Conservation (phyloP, 2,329 filamentous ascomycete species). For the Sclerotinia subarctica region DNA sequence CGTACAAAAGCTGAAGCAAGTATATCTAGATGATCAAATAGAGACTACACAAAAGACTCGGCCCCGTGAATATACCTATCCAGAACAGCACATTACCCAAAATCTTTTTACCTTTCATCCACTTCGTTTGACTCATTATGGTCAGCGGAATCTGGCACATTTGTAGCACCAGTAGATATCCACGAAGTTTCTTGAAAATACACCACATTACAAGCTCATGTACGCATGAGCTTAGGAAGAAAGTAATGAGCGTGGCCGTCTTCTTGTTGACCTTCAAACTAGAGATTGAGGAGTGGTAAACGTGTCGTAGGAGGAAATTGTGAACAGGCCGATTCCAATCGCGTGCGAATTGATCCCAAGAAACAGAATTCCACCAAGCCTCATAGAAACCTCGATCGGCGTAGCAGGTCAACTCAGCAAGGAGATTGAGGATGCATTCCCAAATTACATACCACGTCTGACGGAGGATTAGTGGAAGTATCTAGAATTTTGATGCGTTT, state of each 20-base stretch:
- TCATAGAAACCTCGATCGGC: constrained; percentile 72
- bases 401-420: constrained; percentile 74
- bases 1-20: background rate
- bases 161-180: constrained; percentile 70
- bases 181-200: constrained; percentile 72
- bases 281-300: constrained; percentile 75
- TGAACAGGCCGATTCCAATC: constrained; percentile 83
- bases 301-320: constrained; percentile 70
- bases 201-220: constrained; percentile 52
- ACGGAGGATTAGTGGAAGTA: constrained; percentile 28
- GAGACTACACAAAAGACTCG: constrained; percentile 62
- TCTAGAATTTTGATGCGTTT: background rate
- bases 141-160: constrained; percentile 73
- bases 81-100: constrained; percentile 75
- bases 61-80: constrained; percentile 74
- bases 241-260: constrained; percentile 56
- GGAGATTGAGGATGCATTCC: constrained; percentile 70
- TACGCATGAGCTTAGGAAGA: constrained; percentile 39
- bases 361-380: constrained; percentile 62
- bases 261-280: constrained; percentile 67
- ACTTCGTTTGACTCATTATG: constrained; percentile 61
- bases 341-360: constrained; percentile 74
- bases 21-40: constrained; percentile 52
- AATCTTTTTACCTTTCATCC: constrained; percentile 59
- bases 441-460: constrained; percentile 77